These are phyloP conservation scores for Sclerotinia nivalis DNA, from an alignment of 2,329 filamentous ascomycete species.

Conservation along the genomic window DNA sequence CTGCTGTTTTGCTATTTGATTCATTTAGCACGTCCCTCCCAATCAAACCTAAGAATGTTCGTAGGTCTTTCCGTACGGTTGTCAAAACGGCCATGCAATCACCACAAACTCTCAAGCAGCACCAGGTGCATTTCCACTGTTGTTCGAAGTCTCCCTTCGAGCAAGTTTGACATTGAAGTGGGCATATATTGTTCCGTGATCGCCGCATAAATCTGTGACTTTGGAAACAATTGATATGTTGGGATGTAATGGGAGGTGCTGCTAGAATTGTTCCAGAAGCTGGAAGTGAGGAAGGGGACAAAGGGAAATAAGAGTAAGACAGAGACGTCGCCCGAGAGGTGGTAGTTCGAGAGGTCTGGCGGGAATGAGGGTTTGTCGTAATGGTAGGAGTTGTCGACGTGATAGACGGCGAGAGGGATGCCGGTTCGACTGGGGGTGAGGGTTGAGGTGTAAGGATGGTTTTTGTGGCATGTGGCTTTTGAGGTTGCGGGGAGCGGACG, in stretches of 20 bases:
- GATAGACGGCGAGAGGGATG: conserved; percentile 3
- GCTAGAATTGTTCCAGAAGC: conserved; percentile 31
- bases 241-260: conserved; percentile 29
- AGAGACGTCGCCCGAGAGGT: conserved; percentile 22
- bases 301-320: conserved; percentile 18
- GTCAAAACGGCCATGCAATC: conserved; percentile 37
- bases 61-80: conserved; percentile 35
- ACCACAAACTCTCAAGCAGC: conserved; percentile 40
- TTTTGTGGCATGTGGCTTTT: conserved; percentile 31
- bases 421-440: conserved; percentile 24
- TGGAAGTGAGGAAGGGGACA: conserved; percentile 25
- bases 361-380: conserved; percentile 8
- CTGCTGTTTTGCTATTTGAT: neutral
- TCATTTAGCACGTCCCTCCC: neutral
- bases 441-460: conserved; percentile 33
- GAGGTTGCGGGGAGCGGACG: conserved; percentile 35
- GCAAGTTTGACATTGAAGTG: conserved; percentile 41
- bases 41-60: conserved; percentile 5
- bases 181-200: conserved; percentile 37
- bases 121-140: conserved; percentile 41
- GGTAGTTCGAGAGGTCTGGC: conserved; percentile 18
- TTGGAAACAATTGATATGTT: conserved; percentile 40
- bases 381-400: conserved; percentile 12
- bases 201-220: conserved; percentile 38
- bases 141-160: conserved; percentile 35